Percentiles rank a stretch among this genome's conserved stretches.
phyloP scores from a whole-genome alignment of 176 grass and related monocot genomes.

The Alloteropsis semialata region DNA sequence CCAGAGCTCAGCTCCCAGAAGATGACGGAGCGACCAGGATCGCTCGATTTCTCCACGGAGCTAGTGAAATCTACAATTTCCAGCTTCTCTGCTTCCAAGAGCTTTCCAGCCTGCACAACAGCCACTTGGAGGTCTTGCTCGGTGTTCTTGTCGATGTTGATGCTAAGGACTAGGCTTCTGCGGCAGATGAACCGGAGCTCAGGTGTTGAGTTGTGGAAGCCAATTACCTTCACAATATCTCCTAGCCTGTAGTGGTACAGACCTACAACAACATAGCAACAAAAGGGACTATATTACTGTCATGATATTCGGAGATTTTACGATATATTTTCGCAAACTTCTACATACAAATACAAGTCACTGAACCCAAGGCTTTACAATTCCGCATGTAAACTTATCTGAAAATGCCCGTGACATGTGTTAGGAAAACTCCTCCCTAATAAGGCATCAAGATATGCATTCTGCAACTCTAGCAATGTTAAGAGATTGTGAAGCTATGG shows the following conservation, averaged over 20 bases:
- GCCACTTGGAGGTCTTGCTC: constrained; percentile 92
- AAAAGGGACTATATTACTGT: background rate
- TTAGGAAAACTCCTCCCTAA: background rate
- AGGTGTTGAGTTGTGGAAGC: constrained; percentile 86
- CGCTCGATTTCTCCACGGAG: constrained; percentile 52
- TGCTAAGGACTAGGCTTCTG: constrained; percentile 84
- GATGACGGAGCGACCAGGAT: constrained; percentile 79
- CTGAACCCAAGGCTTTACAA: background rate
- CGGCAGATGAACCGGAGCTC: constrained; percentile 82
- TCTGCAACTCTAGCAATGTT: background rate
- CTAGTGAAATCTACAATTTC: constrained; percentile 91
- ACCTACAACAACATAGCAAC: background rate
- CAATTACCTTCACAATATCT: constrained; percentile 61
- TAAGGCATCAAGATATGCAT: background rate
- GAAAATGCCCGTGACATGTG: constrained; percentile 16
- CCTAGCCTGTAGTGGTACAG: constrained; percentile 75
- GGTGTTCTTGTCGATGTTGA: constrained; percentile 98
- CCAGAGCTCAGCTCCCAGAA: constrained; percentile 85
- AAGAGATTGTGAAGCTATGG: background rate
- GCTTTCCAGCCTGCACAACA: constrained; percentile 66
- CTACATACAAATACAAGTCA: background rate
- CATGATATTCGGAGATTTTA: constrained; percentile 1
- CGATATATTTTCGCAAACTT: background rate
- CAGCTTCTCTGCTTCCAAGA: constrained; percentile 76
- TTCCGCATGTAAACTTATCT: background rate